Base-by-base conservation (phyloP, 768 basidiomycete species). In the Scleroderma citrinum region DNA sequence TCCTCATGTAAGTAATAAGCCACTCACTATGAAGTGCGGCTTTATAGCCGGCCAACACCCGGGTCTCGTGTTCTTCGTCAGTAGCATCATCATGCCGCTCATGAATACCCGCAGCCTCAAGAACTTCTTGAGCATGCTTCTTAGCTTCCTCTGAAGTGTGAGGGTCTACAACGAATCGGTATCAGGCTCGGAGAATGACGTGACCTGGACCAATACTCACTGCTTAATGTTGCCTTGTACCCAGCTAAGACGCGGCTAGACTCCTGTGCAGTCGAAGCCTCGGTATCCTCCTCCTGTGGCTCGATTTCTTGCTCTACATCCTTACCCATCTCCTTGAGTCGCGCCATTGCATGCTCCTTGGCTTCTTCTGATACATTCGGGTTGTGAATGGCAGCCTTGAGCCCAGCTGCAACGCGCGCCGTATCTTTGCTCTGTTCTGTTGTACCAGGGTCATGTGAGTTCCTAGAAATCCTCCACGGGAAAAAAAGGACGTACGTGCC, bases 381-480 rank as follows among this genome's bases (percentile, higher is more conserved):
- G 58, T 83, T 82, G 58, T 73, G 67, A 5, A 81, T 68, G 10
- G 79, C 69, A n/a, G 80, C 79, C 57, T 81, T 81, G 46, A 78
- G 65, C 29, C 81, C 81, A 2, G 76, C 77, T 21, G 72, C 72
- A 41, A 83, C 78, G 54, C 74, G 76, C 6, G 66, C 53, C 13
- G 70, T 59, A 44, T 77, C 69, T 58, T 77, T 76, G 24, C 24
- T 24, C 13, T 64, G 64, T 47, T 66, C 66, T 66, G 36, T 8
- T 30, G 20, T 19, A 7, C 41, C n/a, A n/a, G n/a, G n/a, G 14
- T 43, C 41, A 24, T 30, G 24, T 26, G 14, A 24, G 41, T 26
- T 23, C 7, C n/a, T 13, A 13, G 6, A 19, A 10, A 13, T 13
- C 4, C 7, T 26, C 24, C 8, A n/a, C 17, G 17, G 6, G 8